Conservation (phyloP, 169 alveolate genomes). For the Cyclospora cayetanensis region DNA sequence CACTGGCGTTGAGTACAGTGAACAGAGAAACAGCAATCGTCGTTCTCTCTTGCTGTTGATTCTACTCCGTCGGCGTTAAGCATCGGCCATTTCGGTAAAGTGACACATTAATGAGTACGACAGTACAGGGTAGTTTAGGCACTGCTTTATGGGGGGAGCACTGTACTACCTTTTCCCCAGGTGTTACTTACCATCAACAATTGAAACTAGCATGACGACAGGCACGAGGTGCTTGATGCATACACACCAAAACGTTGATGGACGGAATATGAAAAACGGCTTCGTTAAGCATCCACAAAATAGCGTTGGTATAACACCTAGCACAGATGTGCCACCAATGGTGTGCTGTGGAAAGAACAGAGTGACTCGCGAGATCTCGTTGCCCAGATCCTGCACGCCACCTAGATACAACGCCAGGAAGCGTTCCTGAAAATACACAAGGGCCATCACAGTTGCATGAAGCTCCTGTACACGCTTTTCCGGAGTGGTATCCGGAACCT, state of each 20-base stretch:
- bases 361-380: constrained; percentile 49
- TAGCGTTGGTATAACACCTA: constrained; percentile 27
- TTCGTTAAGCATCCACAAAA: constrained; percentile 42
- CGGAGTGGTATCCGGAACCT: too few relatives aligned
- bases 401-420: constrained; percentile 57
- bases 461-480: too few relatives aligned
- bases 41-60: too few relatives aligned
- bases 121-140: too few relatives aligned
- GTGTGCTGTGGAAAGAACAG: constrained; percentile 52
- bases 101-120: too few relatives aligned
- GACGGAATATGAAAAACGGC: constrained; percentile 48
- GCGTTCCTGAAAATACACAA: constrained; percentile 40
- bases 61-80: too few relatives aligned
- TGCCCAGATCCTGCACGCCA: constrained; percentile 33
- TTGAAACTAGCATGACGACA: constrained; percentile 51
- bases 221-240: constrained; percentile 61
- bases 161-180: too few relatives aligned
- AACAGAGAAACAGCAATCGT: background rate
- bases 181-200: constrained; percentile 35
- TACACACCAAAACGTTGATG: constrained; percentile 55
- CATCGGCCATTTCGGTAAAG: too few relatives aligned
- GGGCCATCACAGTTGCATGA: too few relatives aligned
- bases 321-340: background rate
- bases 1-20: background rate
- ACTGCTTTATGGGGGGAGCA: too few relatives aligned